Evolutionary conservation across 345 rosid genomes (phyloP).

Genomic region (Toxicodendron radicans): DNA sequence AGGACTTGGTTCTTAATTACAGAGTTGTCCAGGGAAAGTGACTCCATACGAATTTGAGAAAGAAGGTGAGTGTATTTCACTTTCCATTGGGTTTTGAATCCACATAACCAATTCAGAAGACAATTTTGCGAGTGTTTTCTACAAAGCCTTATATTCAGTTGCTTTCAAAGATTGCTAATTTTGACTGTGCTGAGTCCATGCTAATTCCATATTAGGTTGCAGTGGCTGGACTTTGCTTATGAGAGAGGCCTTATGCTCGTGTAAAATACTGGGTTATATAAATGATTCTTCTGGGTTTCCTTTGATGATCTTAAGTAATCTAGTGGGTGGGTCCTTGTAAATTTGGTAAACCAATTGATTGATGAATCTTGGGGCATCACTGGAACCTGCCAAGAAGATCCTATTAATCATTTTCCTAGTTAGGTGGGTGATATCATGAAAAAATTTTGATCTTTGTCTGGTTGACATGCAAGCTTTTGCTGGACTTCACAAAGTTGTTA

Average conservation of each 20-base stretch:
- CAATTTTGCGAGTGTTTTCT: background rate
- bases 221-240: conserved; percentile 29
- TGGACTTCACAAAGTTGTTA: conserved; percentile 13
- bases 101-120: background rate
- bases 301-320: conserved; percentile 15
- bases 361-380: conserved; percentile 24
- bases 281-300: conserved; percentile 22
- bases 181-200: background rate
- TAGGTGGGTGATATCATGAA: conserved; percentile 27
- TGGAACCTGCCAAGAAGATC: conserved; percentile 26
- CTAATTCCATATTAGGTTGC: background rate
- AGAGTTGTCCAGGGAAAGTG: conserved; percentile 77
- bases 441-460: conserved; percentile 29
- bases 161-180: background rate
- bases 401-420: conserved; percentile 17
- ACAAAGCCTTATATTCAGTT: background rate
- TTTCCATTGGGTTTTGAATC: background rate
- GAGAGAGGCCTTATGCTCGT: conserved; percentile 23
- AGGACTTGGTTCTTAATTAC: conserved; percentile 91
- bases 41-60: conserved; percentile 23
- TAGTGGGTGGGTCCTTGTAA: conserved; percentile 29
- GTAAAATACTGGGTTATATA: conserved; percentile 20
- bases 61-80: conserved; percentile 35
- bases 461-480: conserved; percentile 28
- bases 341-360: conserved; percentile 25